Evolutionary conservation across 164 flowering plant genomes (phyloP), one percentile per base, ranked within the genome.

Genomic region (Protea cynaroides): DNA sequence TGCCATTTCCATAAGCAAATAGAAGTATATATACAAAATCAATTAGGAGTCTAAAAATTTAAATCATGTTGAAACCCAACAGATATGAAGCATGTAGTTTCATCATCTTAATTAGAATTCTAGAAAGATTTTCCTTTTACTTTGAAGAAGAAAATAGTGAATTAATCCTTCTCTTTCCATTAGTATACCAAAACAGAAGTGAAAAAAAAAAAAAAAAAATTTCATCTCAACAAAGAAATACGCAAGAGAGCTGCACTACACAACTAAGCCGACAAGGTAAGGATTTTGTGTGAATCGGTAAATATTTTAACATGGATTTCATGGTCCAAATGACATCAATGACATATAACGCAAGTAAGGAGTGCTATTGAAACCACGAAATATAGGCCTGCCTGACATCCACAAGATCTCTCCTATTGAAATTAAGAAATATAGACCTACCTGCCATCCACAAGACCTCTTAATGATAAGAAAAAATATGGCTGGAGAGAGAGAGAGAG

Each of bases 1-100:
- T 89, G 77, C 46, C 23, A 68, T 63, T 62, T 53, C 47, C 55
- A 67, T 4, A n/a, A 36, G 47, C n/a, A 53, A 1, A 24, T 63
- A 50, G 8, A 23, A 24, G 7, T 43, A 18, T 3, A 22, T 2
- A 17, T 8, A 58, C 8, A 58, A 19, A 57, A 9, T 25, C 15
- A 59, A 18, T 37, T 9, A 40, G 19, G 17, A n/a, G 17, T 47
- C 22, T 11, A 15, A 57, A 10, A 17, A 68, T 54, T 22, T 0
- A 50, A 23, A 22, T 54, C 24, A 22, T 9, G 15, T 9, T 23
- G 25, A 54, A 54, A 8, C 34, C 25, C 15, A 24, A 23, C 24
- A 23, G 23, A 23, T 9, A 54, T 23, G 13, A 24, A 54, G 7
- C 34, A 54, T 23, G 25, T 14, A 54, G 11, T 12, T 19, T 23